Evolutionary conservation across 225 moss, liverwort and hornwort genomes (phyloP).

Genomic region (Bryoerythrophyllum caledonicum): DNA sequence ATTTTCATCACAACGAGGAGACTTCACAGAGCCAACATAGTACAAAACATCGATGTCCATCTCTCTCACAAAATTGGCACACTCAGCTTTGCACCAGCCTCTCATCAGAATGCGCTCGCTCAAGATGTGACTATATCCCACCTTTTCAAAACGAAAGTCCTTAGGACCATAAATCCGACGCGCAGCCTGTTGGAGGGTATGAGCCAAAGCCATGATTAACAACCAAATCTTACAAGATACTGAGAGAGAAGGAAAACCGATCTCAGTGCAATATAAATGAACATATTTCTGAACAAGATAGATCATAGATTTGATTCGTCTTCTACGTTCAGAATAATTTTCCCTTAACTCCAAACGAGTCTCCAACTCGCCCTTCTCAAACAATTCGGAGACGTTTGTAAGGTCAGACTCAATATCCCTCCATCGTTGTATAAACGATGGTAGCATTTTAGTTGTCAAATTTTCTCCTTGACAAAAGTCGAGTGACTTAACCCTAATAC

Average conservation of each 20-base stretch:
- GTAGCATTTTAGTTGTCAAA: slow-evolving; percentile 8
- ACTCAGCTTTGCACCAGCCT: too few relatives aligned
- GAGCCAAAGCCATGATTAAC: neutral
- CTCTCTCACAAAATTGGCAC: too few relatives aligned
- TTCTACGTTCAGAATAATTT: neutral
- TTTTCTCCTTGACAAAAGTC: neutral
- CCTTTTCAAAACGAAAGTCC: neutral
- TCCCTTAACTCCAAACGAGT: too few relatives aligned
- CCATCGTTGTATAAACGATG: neutral
- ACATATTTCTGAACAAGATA: neutral
- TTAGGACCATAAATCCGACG: neutral
- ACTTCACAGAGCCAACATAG: neutral
- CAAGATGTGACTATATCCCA: neutral
- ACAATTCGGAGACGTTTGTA: neutral
- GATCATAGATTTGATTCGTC: neutral
- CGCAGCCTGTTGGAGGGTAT: neutral
- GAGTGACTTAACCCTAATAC: neutral
- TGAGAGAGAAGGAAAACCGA: neutral
- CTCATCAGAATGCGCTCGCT: neutral
- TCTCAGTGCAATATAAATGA: neutral
- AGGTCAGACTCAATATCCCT: neutral
- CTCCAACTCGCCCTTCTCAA: neutral
- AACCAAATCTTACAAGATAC: neutral
- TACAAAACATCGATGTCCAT: too few relatives aligned
- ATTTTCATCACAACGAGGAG: neutral